A percentile compares a stretch with the other conserved stretches of the same genome.
These are phyloP conservation scores for Vanrija sp. DNA, from an alignment of 1,284 basidiomycete species.

Conservation along the genomic window DNA sequence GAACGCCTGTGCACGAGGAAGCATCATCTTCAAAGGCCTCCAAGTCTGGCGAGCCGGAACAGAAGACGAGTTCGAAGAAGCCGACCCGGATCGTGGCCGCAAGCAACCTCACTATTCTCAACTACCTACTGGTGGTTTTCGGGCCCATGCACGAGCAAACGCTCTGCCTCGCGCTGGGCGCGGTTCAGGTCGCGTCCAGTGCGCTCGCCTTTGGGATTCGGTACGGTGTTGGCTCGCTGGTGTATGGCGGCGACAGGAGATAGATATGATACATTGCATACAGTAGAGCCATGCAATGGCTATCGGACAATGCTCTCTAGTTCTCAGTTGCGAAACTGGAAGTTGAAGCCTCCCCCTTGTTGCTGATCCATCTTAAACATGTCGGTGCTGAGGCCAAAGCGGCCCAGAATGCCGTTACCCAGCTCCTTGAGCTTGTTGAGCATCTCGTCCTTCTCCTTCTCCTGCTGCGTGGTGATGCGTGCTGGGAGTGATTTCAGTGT, in stretches of 20 bases:
- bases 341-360: slow-evolving; percentile 86
- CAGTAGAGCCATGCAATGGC: neutral
- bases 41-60: neutral
- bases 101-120: slow-evolving; percentile 85
- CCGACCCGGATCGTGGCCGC: slow-evolving; percentile 57
- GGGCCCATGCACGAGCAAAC: slow-evolving; percentile 78
- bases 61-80: neutral
- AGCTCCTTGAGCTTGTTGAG: slow-evolving; percentile 85
- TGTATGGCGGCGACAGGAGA: slow-evolving; percentile 84
- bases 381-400: slow-evolving; percentile 80
- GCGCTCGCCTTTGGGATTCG: slow-evolving; percentile 72
- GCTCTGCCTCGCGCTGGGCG: slow-evolving; percentile 68
- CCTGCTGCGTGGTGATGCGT: slow-evolving; percentile 64
- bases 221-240: slow-evolving; percentile 77
- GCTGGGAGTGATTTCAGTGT: slow-evolving; percentile 60
- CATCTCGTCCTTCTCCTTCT: slow-evolving; percentile 89
- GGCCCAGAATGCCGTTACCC: slow-evolving; percentile 86
- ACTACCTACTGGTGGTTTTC: slow-evolving; percentile 68
- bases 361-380: slow-evolving; percentile 94
- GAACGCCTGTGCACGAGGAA: slow-evolving; percentile 52
- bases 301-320: neutral
- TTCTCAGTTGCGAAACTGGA: slow-evolving; percentile 64
- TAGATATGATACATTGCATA: slow-evolving; percentile 37
- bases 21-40: neutral
- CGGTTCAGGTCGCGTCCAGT: slow-evolving; percentile 70